Evolutionary conservation across 2,329 filamentous ascomycete genomes (phyloP).

Genomic region (Rhinocladiella similis): DNA sequence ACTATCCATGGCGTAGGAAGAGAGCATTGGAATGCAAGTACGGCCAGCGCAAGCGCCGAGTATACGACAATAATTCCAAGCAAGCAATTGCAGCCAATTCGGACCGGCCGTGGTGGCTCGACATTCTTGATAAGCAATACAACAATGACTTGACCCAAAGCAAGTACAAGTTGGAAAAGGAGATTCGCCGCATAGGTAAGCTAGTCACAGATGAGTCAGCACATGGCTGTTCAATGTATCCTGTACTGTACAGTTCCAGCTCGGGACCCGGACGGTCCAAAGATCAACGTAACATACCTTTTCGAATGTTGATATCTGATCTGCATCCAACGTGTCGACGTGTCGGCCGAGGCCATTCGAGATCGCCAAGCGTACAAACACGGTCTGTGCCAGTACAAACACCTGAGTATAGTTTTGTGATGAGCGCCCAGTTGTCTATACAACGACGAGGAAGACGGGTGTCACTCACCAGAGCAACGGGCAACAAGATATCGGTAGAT

Average conservation of each 20-base stretch:
- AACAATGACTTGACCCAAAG: constrained; percentile 11
- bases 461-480: constrained; percentile 13
- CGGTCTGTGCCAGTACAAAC: constrained; percentile 4
- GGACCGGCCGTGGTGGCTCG: constrained; percentile 14
- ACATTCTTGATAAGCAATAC: constrained; percentile 17
- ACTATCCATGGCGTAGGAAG: constrained; percentile 19
- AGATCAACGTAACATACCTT: constrained; percentile 2
- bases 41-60: constrained; percentile 4
- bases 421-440: not conserved
- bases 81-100: constrained; percentile 15
- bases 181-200: constrained; percentile 16
- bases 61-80: constrained; percentile 13
- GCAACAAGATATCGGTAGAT: constrained; percentile 14
- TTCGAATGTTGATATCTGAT: constrained; percentile 5
- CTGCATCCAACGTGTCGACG: not conserved
- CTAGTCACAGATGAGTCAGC: not conserved
- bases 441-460: not conserved
- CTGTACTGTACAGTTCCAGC: not conserved
- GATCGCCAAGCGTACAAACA: constrained; percentile 6
- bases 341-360: constrained; percentile 16
- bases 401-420: constrained; percentile 1
- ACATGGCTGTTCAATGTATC: not conserved
- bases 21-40: constrained; percentile 18
- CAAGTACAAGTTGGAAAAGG: constrained; percentile 12
- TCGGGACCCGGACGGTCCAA: too few relatives aligned